These are phyloP conservation scores for Blastobotrys peoriensis DNA, from an alignment of 805 yeast genomes.

Conservation along the genomic window DNA sequence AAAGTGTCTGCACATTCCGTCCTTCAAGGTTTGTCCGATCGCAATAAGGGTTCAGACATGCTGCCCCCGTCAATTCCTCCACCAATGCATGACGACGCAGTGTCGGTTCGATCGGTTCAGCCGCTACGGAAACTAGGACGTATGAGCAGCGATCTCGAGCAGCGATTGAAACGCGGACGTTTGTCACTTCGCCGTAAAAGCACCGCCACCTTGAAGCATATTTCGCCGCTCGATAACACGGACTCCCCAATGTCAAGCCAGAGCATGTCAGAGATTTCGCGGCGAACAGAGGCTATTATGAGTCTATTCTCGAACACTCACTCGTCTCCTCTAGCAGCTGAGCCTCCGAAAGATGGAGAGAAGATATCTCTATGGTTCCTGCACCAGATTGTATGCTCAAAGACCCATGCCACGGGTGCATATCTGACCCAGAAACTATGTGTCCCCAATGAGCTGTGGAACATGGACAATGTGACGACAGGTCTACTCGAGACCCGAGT, in stretches of 20 bases:
- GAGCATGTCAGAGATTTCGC: constrained; percentile 3
- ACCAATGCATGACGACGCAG: not conserved
- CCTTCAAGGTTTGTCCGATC: not conserved
- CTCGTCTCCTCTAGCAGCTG: not conserved
- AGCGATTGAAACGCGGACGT: constrained; percentile 9
- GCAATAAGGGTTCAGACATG: not conserved
- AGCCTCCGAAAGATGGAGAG: constrained; percentile 2
- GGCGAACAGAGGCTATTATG: not conserved
- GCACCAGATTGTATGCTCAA: constrained; percentile 8
- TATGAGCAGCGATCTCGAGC: constrained; percentile 12
- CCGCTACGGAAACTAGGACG: constrained; percentile 6
- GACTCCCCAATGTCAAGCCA: not conserved
- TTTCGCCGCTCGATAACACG: not conserved
- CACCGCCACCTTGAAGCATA: constrained; percentile 8
- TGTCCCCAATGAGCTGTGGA: constrained; percentile 12
- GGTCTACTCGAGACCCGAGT: constrained; percentile 7
- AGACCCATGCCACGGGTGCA: constrained; percentile 8
- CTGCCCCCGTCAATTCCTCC: not conserved
- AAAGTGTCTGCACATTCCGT: not conserved
- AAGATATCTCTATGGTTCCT: constrained; percentile 14
- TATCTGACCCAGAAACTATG: constrained; percentile 6
- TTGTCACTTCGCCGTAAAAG: constrained; percentile 11
- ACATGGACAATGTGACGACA: constrained; percentile 4
- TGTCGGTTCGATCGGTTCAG: not conserved
- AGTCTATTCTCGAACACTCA: not conserved